phyloP scores from a whole-genome alignment of 441 rosid species.

The Biscutella laevigata region DNA sequence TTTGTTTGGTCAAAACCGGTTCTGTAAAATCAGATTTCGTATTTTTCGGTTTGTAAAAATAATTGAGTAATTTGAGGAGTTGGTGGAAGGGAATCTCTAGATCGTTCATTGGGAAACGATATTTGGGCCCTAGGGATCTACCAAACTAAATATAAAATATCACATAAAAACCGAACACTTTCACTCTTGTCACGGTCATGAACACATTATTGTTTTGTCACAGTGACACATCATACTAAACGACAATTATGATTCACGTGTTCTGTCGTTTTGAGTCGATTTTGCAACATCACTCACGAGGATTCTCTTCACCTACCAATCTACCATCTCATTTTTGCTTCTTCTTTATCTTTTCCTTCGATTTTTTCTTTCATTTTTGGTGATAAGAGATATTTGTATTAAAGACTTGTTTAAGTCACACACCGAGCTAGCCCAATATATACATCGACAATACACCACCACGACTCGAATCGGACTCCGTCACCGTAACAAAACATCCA shows the following conservation, averaged over 20 bases:
- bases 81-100: constrained; percentile 27
- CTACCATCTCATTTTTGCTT: no score
- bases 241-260: constrained; percentile 19
- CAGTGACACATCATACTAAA: constrained; percentile 3
- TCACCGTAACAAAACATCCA: constrained; percentile 5
- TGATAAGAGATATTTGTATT: neutral
- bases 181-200: constrained; percentile 4
- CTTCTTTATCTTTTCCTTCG: no score
- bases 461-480: neutral
- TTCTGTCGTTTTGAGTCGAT: neutral
- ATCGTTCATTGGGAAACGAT: constrained; percentile 10
- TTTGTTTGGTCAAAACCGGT: no score
- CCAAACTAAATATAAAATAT: neutral
- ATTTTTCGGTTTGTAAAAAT: no score
- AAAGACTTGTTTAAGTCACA: neutral
- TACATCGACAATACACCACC: constrained; percentile 7
- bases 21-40: no score
- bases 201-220: neutral
- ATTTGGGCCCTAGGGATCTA: constrained; percentile 22
- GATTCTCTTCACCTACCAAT: constrained; percentile 20
- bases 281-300: constrained; percentile 8
- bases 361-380: no score
- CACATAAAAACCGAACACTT: neutral
- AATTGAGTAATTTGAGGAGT: neutral
- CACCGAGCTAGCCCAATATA: constrained; percentile 1